These are phyloP conservation scores for Arachis stenosperma DNA, from an alignment of 306 rosid species.

Conservation along the genomic window DNA sequence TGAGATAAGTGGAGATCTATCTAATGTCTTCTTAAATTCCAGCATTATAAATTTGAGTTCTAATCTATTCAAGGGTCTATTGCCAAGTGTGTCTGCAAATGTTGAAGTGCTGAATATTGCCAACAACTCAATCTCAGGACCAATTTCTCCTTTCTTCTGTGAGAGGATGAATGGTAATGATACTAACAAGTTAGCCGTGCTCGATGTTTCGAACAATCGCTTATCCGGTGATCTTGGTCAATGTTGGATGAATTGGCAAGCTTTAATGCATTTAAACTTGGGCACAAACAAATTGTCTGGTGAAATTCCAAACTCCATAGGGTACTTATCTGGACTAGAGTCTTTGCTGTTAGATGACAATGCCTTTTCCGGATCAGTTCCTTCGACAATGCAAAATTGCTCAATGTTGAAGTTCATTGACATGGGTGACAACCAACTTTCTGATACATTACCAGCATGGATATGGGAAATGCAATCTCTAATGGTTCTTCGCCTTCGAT, in stretches of 20 bases:
- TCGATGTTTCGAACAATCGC: conserved; percentile 38
- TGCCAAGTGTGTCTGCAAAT: conserved; percentile 37
- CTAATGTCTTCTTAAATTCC: conserved; percentile 30
- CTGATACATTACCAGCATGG: conserved; percentile 37
- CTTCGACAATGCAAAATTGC: conserved; percentile 35
- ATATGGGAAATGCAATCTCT: conserved; percentile 42
- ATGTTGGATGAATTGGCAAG: conserved; percentile 46
- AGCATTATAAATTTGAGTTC: conserved; percentile 34
- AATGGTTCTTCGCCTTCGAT: conserved; percentile 44
- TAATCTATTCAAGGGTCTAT: conserved; percentile 34
- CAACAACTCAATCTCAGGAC: conserved; percentile 39
- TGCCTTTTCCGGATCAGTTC: conserved; percentile 25
- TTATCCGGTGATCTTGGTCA: conserved; percentile 37
- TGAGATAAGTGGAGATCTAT: conserved; percentile 37
- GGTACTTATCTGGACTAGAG: conserved; percentile 24
- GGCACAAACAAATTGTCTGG: conserved; percentile 40
- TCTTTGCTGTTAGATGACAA: conserved; percentile 38
- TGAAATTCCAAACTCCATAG: conserved; percentile 36
- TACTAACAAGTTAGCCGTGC: conserved; percentile 26
- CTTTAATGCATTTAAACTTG: conserved; percentile 46
- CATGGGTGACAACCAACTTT: conserved; percentile 43
- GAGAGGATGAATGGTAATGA: conserved; percentile 1
- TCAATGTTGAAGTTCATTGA: conserved; percentile 41
- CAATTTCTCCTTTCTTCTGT: conserved; percentile 39
- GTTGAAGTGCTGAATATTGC: conserved; percentile 36